Base-by-base conservation (phyloP, 345 rosid genomes). In the Corchorus capsularis region DNA sequence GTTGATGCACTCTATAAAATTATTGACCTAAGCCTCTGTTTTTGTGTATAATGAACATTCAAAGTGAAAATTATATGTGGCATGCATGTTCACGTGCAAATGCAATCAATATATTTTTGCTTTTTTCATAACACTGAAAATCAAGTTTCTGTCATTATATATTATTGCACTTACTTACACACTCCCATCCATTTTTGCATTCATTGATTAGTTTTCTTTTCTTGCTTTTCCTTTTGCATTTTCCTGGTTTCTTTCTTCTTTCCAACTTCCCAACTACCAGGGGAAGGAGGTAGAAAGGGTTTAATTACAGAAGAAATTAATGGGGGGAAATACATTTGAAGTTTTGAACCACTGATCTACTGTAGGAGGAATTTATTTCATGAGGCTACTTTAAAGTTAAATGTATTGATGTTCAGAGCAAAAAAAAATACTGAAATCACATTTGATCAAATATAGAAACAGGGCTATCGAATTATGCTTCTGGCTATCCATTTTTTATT, bases 1-100 rank as follows among this genome's bases (percentile, higher is more conserved):
- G 65, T 43, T 53, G 39, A 72, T 56, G 20, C 75, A 55, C 13
- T 20, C 39, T n/a, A 17, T 13, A 14, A 50, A 74, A 74, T 63
- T 74, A 63, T 63, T 27, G 27, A 27, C 27, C 27, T 74, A 65
- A 65, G 32, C 41, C 50, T 27, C 27, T 14, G 43, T 35, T 5
- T 9, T 34, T 61, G 37, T n/a, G 9, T 35, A 17, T 32, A 6
- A 39, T 27, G 1, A 10, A n/a, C 57, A 16, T 61, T 45, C 32
- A 45, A 47, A 8, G 52, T 27, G 27, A 19, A 50, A 35, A 49
- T 50, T 41, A 41, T 39, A 47, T 39, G 68, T 47, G 27, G 27
- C 27, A 27, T 27, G 27, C 17, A 34, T 62, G n/a, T 62, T 62
- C 66, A 13, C 66, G 66, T 62, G 65, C 65, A 32, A 43, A 8